phyloP scores from a whole-genome alignment of 1,139 yeast species.

The Tardiomyces depauwii region DNA sequence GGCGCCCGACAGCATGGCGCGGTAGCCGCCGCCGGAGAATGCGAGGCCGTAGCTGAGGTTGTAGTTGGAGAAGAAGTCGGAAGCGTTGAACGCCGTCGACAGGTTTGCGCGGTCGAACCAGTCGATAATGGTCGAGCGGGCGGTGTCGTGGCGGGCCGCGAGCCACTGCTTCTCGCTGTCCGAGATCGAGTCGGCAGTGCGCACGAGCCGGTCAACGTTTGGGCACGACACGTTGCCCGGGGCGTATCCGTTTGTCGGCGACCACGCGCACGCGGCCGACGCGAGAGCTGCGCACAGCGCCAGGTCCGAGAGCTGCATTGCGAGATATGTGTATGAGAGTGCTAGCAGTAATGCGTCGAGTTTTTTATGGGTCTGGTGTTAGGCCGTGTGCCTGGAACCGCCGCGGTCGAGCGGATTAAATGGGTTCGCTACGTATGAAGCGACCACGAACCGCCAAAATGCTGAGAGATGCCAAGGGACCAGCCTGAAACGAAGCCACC shows the following conservation, averaged over 20 bases:
- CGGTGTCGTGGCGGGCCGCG: background rate
- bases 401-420: too few relatives aligned
- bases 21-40: slow-evolving; percentile 85
- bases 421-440: too few relatives aligned
- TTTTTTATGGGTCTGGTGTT: too few relatives aligned
- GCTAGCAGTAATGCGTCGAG: background rate
- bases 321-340: background rate
- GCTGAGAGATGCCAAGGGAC: too few relatives aligned
- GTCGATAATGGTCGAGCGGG: slow-evolving; percentile 41
- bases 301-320: background rate
- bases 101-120: slow-evolving; percentile 50
- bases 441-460: too few relatives aligned
- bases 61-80: slow-evolving; percentile 33
- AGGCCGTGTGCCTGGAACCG: too few relatives aligned
- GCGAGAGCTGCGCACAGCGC: background rate
- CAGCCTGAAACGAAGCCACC: too few relatives aligned
- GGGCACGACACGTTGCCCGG: slow-evolving; percentile 14
- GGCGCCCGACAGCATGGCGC: slow-evolving; percentile 88
- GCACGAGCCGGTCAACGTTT: slow-evolving; percentile 7
- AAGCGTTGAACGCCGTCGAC: slow-evolving; percentile 54
- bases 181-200: slow-evolving; percentile 14
- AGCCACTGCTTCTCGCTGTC: slow-evolving; percentile 12
- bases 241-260: slow-evolving; percentile 9
- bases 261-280: background rate
- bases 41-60: slow-evolving; percentile 55